Conservation (phyloP, 768 basidiomycete species). For the Kwoniella pini region DNA sequence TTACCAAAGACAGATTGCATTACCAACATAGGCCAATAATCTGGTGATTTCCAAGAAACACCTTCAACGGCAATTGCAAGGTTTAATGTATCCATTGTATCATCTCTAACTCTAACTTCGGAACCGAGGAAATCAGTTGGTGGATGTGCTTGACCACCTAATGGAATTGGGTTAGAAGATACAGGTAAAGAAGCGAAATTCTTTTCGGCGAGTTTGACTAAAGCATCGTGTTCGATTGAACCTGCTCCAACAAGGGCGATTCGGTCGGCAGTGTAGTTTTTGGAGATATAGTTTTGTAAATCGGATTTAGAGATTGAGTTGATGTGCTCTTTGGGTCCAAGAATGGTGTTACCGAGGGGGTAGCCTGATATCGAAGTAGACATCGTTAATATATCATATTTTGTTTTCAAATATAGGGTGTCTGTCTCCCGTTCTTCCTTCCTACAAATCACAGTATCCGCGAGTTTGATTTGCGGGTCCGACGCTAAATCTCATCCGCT, state of each 20-base stretch:
- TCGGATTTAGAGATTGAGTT: slow-evolving; percentile 90
- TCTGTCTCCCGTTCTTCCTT: too few relatives aligned
- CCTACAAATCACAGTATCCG: too few relatives aligned
- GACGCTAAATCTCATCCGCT: too few relatives aligned
- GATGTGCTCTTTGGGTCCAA: slow-evolving; percentile 94
- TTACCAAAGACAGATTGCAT: slow-evolving; percentile 98
- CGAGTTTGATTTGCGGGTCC: too few relatives aligned
- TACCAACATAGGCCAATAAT: slow-evolving; percentile 99
- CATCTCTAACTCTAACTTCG: slow-evolving; percentile 93
- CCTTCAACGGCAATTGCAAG: slow-evolving; percentile 97
- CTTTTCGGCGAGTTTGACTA: slow-evolving; percentile 92
- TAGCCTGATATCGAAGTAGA: too few relatives aligned
- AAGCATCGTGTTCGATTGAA: slow-evolving; percentile 85
- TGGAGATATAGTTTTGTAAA: slow-evolving; percentile 86
- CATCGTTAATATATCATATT: too few relatives aligned
- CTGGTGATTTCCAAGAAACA: slow-evolving; percentile 94
- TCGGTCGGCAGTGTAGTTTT: slow-evolving; percentile 97
- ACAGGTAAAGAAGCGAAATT: slow-evolving; percentile 87
- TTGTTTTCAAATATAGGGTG: too few relatives aligned
- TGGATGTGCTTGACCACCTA: slow-evolving; percentile 74
- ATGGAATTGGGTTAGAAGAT: slow-evolving; percentile 81
- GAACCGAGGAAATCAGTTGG: slow-evolving; percentile 86
- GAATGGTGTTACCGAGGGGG: slow-evolving; percentile 93
- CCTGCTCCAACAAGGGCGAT: slow-evolving; percentile 99
- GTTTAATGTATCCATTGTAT: slow-evolving; percentile 82